Evolutionary conservation across 306 rosid species (phyloP).

Genomic region (Cucurbita maxima): DNA sequence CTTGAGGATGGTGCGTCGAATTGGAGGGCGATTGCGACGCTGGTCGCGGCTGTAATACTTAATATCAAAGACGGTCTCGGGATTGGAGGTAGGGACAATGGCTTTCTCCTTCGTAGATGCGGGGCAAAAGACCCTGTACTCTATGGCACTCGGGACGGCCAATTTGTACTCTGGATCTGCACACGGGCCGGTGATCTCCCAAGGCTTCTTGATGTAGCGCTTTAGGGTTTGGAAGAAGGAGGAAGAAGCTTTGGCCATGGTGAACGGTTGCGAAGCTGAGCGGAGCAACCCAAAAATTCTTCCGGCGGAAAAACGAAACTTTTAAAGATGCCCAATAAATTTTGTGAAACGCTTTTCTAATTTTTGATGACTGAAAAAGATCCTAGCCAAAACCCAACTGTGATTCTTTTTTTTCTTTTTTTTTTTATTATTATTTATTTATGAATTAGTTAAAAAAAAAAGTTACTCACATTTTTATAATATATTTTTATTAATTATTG

Average conservation of each 20-base stretch:
- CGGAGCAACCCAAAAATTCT: not conserved
- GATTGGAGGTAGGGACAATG: constrained; percentile 48
- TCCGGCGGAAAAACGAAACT: not conserved
- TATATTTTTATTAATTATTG: too few relatives aligned
- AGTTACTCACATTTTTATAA: too few relatives aligned
- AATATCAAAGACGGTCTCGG: constrained; percentile 78
- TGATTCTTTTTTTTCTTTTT: too few relatives aligned
- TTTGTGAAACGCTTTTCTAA: not conserved
- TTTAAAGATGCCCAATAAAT: not conserved
- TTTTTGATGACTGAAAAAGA: too few relatives aligned
- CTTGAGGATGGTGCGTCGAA: constrained; percentile 44
- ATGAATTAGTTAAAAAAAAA: too few relatives aligned
- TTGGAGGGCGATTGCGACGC: constrained; percentile 93
- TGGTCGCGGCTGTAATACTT: constrained; percentile 75
- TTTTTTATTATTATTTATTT: too few relatives aligned
- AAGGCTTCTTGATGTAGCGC: constrained; percentile 73
- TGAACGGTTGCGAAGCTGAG: not conserved
- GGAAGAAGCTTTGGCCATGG: constrained; percentile 13
- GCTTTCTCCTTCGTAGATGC: constrained; percentile 40
- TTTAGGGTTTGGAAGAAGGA: constrained; percentile 37
- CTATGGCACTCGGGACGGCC: constrained; percentile 49
- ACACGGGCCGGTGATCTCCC: constrained; percentile 94
- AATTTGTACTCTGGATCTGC: constrained; percentile 56
- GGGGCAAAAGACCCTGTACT: constrained; percentile 68
- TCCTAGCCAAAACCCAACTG: too few relatives aligned